Conservation (phyloP, 208 protist genomes). For the Spongospora subterranea region DNA sequence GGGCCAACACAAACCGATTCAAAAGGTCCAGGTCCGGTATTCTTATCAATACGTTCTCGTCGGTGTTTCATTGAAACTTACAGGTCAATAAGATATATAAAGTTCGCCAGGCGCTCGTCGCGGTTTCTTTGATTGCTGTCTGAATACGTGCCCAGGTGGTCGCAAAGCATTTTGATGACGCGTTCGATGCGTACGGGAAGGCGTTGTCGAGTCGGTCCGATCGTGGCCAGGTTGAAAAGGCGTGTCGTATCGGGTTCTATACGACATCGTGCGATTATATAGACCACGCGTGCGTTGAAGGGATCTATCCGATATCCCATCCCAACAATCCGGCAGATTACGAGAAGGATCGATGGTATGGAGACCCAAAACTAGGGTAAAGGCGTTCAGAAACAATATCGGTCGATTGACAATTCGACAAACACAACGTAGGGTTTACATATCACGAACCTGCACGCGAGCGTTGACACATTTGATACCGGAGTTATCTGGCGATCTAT, state of each 20-base stretch:
- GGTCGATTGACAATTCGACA: neutral
- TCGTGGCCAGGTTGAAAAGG: neutral
- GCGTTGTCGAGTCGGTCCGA: neutral
- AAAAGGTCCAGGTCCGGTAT: constrained; percentile 3
- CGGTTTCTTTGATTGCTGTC: neutral
- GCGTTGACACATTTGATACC: neutral
- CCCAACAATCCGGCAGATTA: neutral
- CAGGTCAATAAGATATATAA: too few relatives aligned
- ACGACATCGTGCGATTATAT: neutral
- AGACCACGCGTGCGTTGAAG: neutral
- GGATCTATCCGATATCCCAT: constrained; percentile 12
- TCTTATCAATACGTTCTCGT: too few relatives aligned
- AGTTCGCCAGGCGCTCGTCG: too few relatives aligned
- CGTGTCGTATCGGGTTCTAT: constrained; percentile 32
- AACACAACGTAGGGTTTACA: neutral
- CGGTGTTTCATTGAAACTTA: too few relatives aligned
- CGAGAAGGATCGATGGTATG: constrained; percentile 52
- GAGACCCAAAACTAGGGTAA: constrained; percentile 28
- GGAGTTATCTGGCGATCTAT: neutral
- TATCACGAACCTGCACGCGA: neutral
- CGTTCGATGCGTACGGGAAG: neutral
- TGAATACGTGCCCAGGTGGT: neutral
- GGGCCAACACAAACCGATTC: neutral
- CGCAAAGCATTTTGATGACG: constrained; percentile 16
- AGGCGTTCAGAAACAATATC: neutral